A percentile compares a stretch with the other conserved stretches of the same genome.
These are phyloP conservation scores for Heterobasidion annosum DNA, from an alignment of 1,284 basidiomycete genomes.

Conservation along the genomic window DNA sequence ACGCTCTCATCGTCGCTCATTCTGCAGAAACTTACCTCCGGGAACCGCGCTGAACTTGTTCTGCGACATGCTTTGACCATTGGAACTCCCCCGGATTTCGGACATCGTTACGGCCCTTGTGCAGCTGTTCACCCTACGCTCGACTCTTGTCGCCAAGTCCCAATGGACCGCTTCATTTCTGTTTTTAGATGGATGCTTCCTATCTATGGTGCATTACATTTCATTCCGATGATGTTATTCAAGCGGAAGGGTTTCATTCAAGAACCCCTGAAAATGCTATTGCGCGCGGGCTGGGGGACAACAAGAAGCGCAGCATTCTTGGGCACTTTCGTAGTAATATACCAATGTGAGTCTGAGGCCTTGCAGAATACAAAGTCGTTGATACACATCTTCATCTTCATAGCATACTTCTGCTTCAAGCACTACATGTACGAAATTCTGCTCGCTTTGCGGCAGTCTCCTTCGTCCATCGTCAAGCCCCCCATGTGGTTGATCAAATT, in stretches of 20 bases:
- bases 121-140: slow-evolving; percentile 76
- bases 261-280: slow-evolving; percentile 56
- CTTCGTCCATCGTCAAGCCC: slow-evolving; percentile 6
- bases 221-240: slow-evolving; percentile 81
- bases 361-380: neutral
- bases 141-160: slow-evolving; percentile 61
- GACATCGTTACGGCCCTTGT: slow-evolving; percentile 52
- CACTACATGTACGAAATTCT: slow-evolving; percentile 48
- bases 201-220: slow-evolving; percentile 84
- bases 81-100: slow-evolving; percentile 28
- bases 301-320: slow-evolving; percentile 85
- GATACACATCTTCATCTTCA: neutral
- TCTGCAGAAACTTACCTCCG: slow-evolving; percentile 29
- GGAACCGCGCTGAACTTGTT: slow-evolving; percentile 29
- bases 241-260: slow-evolving; percentile 53
- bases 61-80: slow-evolving; percentile 24
- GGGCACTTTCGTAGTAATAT: slow-evolving; percentile 78
- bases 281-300: slow-evolving; percentile 65
- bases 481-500: slow-evolving; percentile 32
- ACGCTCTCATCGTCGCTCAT: neutral
- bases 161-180: slow-evolving; percentile 67
- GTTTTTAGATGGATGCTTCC: slow-evolving; percentile 85
- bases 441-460: slow-evolving; percentile 17
- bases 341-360: slow-evolving; percentile 53
- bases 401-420: slow-evolving; percentile 72